A percentile compares a stretch with the other conserved stretches of the same genome.
Conservation (phyloP, 306 rosid genomes). For the Prunus campanulata region DNA sequence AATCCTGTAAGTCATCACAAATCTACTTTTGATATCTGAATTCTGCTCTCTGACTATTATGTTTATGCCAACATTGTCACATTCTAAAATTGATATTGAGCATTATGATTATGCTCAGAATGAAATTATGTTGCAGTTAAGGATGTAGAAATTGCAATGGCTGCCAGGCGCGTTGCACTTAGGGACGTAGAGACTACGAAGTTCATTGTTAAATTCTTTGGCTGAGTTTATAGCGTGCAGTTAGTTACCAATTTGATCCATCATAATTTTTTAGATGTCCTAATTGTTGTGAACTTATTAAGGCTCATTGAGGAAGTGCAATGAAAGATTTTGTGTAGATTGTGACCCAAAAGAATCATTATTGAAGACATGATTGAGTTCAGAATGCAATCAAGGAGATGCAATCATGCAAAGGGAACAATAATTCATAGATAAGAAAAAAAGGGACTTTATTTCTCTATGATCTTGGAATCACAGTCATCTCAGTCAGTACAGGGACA, state of each 20-base stretch:
- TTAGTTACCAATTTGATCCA: neutral
- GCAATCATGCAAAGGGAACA: no score
- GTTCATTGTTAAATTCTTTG: neutral
- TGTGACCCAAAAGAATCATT: neutral
- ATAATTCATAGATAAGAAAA: neutral
- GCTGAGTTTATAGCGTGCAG: neutral
- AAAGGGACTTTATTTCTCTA: neutral
- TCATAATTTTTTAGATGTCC: neutral
- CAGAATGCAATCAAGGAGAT: neutral
- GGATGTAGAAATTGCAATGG: neutral
- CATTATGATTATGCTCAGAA: no score
- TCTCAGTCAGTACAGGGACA: constrained; percentile 9
- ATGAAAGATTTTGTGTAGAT: neutral
- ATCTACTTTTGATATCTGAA: no score
- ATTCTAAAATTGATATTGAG: no score
- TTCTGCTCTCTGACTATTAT: no score
- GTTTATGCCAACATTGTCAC: no score
- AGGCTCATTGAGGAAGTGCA: neutral
- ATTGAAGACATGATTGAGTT: neutral
- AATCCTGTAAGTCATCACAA: no score
- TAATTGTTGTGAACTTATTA: neutral
- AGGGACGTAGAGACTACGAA: neutral
- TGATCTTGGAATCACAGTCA: constrained; percentile 4
- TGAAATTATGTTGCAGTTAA: neutral
- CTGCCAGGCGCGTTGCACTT: neutral